Base-by-base conservation (phyloP, 257 asterid species). In the Knoxia roxburghii region DNA sequence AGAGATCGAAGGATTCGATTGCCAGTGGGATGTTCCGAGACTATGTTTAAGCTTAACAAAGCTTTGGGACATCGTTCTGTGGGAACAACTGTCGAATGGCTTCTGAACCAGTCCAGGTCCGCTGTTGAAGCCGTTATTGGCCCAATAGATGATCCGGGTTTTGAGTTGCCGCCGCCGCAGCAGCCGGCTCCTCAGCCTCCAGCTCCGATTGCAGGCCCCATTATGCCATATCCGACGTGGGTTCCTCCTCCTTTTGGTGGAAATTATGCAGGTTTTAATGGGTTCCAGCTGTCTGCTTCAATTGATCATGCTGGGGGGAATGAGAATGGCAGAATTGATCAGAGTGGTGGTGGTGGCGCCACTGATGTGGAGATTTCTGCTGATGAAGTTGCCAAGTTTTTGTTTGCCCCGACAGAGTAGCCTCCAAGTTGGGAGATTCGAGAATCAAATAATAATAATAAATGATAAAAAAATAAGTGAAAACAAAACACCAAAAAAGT, bases 1-100 rank as follows among this genome's bases (percentile, higher is more conserved):
- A 53, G 59, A 20, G 69, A 62, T 12, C 54, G 69, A 18, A 51
- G 64, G 39, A 18, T 62, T 30, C n/a, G 48, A 7, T 17, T 62
- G 12, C 45, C 69, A 18, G 2, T 61, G 2, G 27, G 9, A 21
- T 61, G 64, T 43, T 69, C 68, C 27, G 43, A 50, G 0, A 26
- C 21, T 37, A 17, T 50, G 5, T 70, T 61, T 70, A 27, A 70
- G 30, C 64, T 50, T 24, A 49, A n/a, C 15, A 20, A 40, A 24
- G 52, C 5, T 41, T 56, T 70, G 6, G 63, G 62, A 1, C 61
- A 61, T 55, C 68, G 55, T 17, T 33, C 29, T 6, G 39, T 63
- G 9, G 74, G 74, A 24, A 54, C 35, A 64, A 70, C 63, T 13
- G 13, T 70, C 6, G 54, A 61, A 29, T 70, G 74, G 74, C 53